phyloP scores from a whole-genome alignment of 2,329 filamentous ascomycete genomes.

The Fusarium compactum region DNA sequence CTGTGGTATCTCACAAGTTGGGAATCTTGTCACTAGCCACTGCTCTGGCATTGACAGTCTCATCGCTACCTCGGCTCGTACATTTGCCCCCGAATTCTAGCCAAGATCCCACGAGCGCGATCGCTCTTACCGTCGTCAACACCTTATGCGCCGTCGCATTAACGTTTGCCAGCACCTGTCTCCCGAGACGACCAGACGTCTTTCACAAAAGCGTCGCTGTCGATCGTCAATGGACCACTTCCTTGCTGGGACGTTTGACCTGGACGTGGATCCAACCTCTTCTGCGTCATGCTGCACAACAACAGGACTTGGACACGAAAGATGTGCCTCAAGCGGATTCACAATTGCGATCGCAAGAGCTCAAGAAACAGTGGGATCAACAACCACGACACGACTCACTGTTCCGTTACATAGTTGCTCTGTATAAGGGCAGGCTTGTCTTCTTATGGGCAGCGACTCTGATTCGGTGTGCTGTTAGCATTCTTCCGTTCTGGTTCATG shows the following conservation, averaged over 20 bases:
- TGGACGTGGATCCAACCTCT: constrained; percentile 72
- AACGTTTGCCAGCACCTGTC: constrained; percentile 60
- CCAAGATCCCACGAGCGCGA: constrained; percentile 51
- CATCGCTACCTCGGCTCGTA: constrained; percentile 59
- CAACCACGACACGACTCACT: constrained; percentile 61
- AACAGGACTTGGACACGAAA: constrained; percentile 69
- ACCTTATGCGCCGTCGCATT: constrained; percentile 58
- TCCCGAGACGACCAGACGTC: constrained; percentile 76
- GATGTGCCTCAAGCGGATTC: constrained; percentile 73
- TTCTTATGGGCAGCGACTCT: constrained; percentile 70
- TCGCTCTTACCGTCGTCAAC: constrained; percentile 58
- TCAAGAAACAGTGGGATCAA: constrained; percentile 61
- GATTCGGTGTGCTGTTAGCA: constrained; percentile 66
- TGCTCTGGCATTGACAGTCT: constrained; percentile 55
- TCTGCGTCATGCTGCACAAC: constrained; percentile 65
- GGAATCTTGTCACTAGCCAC: constrained; percentile 65
- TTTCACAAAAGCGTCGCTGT: constrained; percentile 68
- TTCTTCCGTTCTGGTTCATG: constrained; percentile 77
- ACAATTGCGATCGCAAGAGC: constrained; percentile 62
- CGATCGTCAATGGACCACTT: constrained; percentile 71
- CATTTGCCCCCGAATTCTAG: constrained; percentile 48
- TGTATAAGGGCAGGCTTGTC: constrained; percentile 66
- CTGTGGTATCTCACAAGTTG: constrained; percentile 62
- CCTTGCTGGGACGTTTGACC: constrained; percentile 69
- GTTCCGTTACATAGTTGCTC: constrained; percentile 68